phyloP scores from a whole-genome alignment of 495 filamentous ascomycete genomes.

The Symbiotaphrina buchneri region DNA sequence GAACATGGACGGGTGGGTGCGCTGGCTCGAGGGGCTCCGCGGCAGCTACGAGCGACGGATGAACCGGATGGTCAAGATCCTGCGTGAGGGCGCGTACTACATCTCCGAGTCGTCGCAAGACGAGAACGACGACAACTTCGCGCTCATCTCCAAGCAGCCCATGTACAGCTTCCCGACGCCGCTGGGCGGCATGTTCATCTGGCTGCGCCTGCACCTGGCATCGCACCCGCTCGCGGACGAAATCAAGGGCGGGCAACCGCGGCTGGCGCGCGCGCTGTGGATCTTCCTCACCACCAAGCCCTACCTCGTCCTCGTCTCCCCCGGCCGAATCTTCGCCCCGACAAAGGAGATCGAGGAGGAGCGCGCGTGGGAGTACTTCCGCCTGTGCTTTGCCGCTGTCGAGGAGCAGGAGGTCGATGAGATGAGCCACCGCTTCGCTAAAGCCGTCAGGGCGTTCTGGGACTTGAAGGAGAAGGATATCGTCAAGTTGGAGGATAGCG shows the following conservation, averaged over 20 bases:
- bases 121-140: conserved; percentile 16
- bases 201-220: conserved; percentile 46
- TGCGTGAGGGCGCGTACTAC: conserved; percentile 39
- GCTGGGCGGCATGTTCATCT: conserved; percentile 84
- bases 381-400: conserved; percentile 78
- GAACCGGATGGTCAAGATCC: conserved; percentile 43
- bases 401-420: conserved; percentile 37
- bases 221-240: conserved; percentile 44
- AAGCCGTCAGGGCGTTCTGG: conserved; percentile 56
- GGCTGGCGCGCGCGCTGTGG: conserved; percentile 43
- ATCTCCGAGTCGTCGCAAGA: conserved; percentile 23
- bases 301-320: conserved; percentile 37
- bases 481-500: conserved; percentile 29
- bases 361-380: conserved; percentile 38
- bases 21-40: conserved; percentile 68
- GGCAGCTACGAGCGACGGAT: conserved; percentile 67
- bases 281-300: conserved; percentile 44
- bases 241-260: conserved; percentile 17
- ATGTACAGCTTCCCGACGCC: conserved; percentile 61
- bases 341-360: conserved; percentile 26
- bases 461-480: conserved; percentile 37
- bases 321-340: conserved; percentile 51
- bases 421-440: conserved; percentile 35
- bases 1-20: conserved; percentile 70
- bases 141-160: conserved; percentile 39